Evolutionary conservation across 2,329 filamentous ascomycete species (phyloP).

Genomic region (Hortaea werneckii): DNA sequence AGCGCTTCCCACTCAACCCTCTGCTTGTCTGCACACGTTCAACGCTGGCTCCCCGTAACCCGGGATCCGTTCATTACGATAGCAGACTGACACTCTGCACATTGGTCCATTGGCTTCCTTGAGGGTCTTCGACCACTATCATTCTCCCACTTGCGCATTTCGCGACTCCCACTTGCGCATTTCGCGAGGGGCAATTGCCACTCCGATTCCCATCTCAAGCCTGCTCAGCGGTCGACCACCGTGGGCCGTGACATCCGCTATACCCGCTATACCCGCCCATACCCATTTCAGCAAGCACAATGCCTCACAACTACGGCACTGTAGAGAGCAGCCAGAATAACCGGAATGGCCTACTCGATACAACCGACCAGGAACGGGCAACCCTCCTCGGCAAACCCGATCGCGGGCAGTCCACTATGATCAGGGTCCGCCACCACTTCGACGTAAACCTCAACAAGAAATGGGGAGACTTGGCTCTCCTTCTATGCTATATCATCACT

Average conservation of each 20-base stretch:
- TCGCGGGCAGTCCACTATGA: neutral
- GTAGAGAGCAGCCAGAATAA: neutral
- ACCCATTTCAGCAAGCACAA: neutral
- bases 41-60: no score
- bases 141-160: no score
- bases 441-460: slow-evolving; percentile 46
- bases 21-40: no score
- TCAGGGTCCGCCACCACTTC: slow-evolving; percentile 22
- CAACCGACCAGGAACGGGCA: slow-evolving; percentile 10
- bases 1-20: no score
- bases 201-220: no score
- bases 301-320: slow-evolving; percentile 8
- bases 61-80: no score
- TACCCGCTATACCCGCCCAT: slow-evolving; percentile 2
- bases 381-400: slow-evolving; percentile 8
- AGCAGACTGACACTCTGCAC: no score
- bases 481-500: slow-evolving; percentile 67
- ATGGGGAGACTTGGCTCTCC: slow-evolving; percentile 57
- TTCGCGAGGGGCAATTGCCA: no score
- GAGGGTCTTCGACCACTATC: no score
- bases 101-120: no score
- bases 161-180: no score
- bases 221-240: no score
- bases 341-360: slow-evolving; percentile 7
- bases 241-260: slow-evolving; percentile 1